Evolutionary conservation across 1,284 basidiomycete species (phyloP).

Genomic region (Sparassis latifolia): DNA sequence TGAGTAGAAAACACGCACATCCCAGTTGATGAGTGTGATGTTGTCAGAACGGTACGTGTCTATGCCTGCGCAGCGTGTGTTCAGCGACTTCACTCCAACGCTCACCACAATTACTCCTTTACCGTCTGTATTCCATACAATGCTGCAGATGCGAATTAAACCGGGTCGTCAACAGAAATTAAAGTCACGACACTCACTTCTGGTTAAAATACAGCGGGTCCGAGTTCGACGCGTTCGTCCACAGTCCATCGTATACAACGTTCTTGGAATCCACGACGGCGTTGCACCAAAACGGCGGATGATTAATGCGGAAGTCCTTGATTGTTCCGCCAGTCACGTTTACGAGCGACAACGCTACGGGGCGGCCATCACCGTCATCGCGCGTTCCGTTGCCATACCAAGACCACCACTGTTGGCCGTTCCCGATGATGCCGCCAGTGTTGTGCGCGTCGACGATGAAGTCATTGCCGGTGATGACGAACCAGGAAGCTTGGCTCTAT

Average conservation of each 20-base stretch:
- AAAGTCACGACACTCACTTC: constrained; percentile 33
- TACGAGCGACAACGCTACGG: constrained; percentile 53
- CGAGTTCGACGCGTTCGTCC: constrained; percentile 54
- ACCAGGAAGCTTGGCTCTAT: constrained; percentile 60
- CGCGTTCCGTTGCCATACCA: constrained; percentile 38
- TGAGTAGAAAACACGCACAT: constrained; percentile 25
- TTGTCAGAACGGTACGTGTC: constrained; percentile 54
- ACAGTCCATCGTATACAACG: constrained; percentile 55
- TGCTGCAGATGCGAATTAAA: constrained; percentile 25
- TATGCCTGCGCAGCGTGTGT: constrained; percentile 32
- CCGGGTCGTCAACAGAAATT: neutral
- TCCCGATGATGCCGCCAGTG: constrained; percentile 59
- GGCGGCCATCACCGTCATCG: constrained; percentile 53
- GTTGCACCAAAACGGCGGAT: constrained; percentile 65
- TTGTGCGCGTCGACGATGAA: constrained; percentile 56
- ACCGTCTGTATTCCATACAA: constrained; percentile 64
- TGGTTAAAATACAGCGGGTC: constrained; percentile 42
- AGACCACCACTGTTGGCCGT: constrained; percentile 50
- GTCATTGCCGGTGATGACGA: constrained; percentile 53
- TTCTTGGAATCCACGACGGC: constrained; percentile 47
- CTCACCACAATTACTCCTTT: neutral
- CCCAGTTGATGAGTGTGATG: constrained; percentile 48
- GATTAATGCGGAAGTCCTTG: constrained; percentile 46
- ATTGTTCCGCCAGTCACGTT: constrained; percentile 42
- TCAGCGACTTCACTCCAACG: neutral